These are phyloP conservation scores for Hibiscus syriacus DNA, from an alignment of 345 rosid genomes.

Conservation along the genomic window DNA sequence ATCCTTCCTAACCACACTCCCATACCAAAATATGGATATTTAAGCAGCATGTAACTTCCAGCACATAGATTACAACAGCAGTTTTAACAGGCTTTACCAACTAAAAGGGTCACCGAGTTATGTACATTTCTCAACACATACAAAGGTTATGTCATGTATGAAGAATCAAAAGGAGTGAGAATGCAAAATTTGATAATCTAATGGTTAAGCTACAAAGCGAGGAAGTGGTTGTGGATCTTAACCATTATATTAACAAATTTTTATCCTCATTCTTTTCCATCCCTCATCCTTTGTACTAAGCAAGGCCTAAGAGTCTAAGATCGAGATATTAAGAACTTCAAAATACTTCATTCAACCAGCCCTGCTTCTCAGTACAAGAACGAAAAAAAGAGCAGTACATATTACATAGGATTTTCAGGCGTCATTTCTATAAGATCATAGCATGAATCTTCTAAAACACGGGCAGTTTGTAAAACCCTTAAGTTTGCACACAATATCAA, in stretches of 20 bases:
- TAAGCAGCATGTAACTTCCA: no score
- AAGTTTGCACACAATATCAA: not conserved
- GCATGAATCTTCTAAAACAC: slow-evolving; percentile 34
- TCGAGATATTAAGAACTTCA: no score
- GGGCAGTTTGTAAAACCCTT: not conserved
- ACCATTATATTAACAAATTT: not conserved
- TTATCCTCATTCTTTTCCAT: not conserved
- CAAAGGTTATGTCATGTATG: not conserved
- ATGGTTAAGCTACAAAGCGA: no score
- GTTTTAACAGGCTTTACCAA: not conserved
- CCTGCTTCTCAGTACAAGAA: not conserved
- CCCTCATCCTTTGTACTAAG: no score
- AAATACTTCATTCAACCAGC: no score
- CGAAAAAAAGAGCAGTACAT: no score
- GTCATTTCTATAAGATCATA: slow-evolving; percentile 22
- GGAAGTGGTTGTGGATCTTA: not conserved
- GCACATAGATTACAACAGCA: not conserved
- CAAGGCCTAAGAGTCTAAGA: no score
- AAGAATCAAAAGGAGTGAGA: no score
- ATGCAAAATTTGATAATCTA: no score
- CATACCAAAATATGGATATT: no score
- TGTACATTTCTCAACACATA: not conserved
- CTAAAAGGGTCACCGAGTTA: no score
- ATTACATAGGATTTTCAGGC: slow-evolving; percentile 11
- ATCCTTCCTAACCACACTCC: not conserved